A percentile compares a stretch with the other conserved stretches of the same genome.
Evolutionary conservation across 2,329 filamentous ascomycete genomes (phyloP).

Genomic region (Pleomassaria siparia): DNA sequence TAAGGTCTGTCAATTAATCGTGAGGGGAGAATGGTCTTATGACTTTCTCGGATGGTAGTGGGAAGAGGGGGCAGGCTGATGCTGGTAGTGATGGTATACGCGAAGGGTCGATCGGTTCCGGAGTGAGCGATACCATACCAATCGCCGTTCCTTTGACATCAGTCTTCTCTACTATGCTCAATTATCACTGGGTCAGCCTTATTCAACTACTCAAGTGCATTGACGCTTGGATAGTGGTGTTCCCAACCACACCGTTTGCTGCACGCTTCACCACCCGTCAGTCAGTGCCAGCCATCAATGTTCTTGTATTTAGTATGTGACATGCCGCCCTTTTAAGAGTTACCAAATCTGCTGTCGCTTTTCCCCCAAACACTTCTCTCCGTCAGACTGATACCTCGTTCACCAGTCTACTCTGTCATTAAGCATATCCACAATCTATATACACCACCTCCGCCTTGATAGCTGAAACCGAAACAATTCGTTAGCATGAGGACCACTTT

Average conservation of each 20-base stretch:
- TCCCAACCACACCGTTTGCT: constrained; percentile 14
- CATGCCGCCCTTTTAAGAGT: constrained; percentile 12
- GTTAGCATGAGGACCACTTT: constrained; percentile 29
- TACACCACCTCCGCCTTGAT: background rate
- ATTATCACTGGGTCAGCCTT: constrained; percentile 8
- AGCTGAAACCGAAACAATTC: background rate
- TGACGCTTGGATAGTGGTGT: constrained; percentile 34
- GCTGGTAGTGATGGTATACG: constrained; percentile 3
- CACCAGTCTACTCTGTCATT: constrained; percentile 36
- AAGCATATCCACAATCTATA: background rate
- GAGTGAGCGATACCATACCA: constrained; percentile 2
- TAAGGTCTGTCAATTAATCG: constrained; percentile 7
- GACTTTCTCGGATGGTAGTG: constrained; percentile 10
- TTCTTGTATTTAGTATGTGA: constrained; percentile 30
- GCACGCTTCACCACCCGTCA: constrained; percentile 17
- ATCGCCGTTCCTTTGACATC: constrained; percentile 25
- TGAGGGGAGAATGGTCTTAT: background rate
- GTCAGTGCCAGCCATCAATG: constrained; percentile 11
- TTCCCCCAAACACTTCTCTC: constrained; percentile 16
- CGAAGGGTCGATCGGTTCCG: constrained; percentile 18
- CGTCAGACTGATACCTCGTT: constrained; percentile 41
- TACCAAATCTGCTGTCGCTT: too few species aligned
- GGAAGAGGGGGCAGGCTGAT: background rate
- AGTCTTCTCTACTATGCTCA: constrained; percentile 9
- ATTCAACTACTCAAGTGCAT: constrained; percentile 15